Evolutionary conservation across 306 rosid genomes (phyloP).

Genomic region (Senna tora): DNA sequence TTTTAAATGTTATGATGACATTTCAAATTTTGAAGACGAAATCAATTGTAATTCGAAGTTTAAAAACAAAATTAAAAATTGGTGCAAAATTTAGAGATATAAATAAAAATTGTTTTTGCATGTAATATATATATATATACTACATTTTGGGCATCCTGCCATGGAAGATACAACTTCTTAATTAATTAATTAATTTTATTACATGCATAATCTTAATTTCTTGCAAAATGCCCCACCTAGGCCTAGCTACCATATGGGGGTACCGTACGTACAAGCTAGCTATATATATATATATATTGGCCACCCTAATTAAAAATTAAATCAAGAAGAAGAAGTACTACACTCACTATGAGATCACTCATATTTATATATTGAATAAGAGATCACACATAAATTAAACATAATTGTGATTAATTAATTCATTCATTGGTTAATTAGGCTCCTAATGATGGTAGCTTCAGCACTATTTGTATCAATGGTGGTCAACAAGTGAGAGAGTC

Average conservation of each 20-base stretch:
- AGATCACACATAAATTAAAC: constrained; percentile 4
- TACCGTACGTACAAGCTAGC: constrained; percentile 25
- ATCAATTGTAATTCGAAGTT: too few relatives aligned
- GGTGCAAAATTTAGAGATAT: too few relatives aligned
- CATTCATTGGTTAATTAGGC: constrained; percentile 82
- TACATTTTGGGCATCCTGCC: constrained; percentile 38
- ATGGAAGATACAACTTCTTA: constrained; percentile 40
- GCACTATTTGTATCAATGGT: constrained; percentile 92
- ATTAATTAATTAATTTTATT: constrained; percentile 39
- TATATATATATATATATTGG: constrained; percentile 8
- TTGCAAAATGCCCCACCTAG: constrained; percentile 35
- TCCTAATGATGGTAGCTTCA: constrained; percentile 91
- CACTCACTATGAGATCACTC: constrained; percentile 24
- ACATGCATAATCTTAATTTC: constrained; percentile 26
- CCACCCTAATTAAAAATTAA: constrained; percentile 40
- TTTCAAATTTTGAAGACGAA: too few relatives aligned
- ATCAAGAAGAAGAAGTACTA: constrained; percentile 7
- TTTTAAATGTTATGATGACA: too few relatives aligned
- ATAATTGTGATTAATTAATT: too few relatives aligned
- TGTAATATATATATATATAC: too few relatives aligned
- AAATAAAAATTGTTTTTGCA: too few relatives aligned
- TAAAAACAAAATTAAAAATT: too few relatives aligned
- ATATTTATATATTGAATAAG: constrained; percentile 7
- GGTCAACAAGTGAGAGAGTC: constrained; percentile 84
- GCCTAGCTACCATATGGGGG: constrained; percentile 38